Evolutionary conservation across 2,329 filamentous ascomycete genomes (phyloP).

Genomic region (Colletotrichum acutatum): DNA sequence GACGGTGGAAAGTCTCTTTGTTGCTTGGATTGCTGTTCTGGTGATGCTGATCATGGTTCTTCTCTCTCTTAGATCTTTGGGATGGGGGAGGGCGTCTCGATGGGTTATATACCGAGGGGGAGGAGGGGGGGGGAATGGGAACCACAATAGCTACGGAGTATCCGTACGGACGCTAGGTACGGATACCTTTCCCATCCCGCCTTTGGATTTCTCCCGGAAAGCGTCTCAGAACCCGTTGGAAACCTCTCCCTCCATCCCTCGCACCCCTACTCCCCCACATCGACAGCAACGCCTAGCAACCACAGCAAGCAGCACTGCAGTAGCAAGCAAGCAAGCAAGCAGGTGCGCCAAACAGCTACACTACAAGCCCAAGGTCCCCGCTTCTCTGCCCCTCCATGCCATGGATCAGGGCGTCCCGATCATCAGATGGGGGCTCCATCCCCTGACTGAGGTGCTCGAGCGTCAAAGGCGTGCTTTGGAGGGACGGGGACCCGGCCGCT

Average conservation of each 20-base stretch:
- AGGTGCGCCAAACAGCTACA: neutral
- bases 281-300: conserved; percentile 22
- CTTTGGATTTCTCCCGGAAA: conserved; percentile 9
- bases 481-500: conserved; percentile 9
- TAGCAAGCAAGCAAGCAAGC: neutral
- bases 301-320: neutral
- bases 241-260: neutral
- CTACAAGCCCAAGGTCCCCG: neutral
- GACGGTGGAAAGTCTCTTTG: conserved; percentile 20
- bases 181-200: neutral
- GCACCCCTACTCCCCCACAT: neutral
- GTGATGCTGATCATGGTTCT: conserved; percentile 13
- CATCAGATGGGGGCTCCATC: conserved; percentile 47
- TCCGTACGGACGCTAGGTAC: too few species aligned
- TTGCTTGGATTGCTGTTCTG: conserved; percentile 21
- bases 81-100: neutral
- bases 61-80: too few species aligned
- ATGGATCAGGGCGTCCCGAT: conserved; percentile 17
- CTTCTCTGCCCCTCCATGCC: conserved; percentile 3
- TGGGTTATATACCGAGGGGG: conserved; percentile 22
- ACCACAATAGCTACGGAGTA: neutral
- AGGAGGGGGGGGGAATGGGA: neutral
- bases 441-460: conserved; percentile 4
- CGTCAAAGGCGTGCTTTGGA: neutral
- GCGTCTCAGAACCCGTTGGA: conserved; percentile 29